Evolutionary conservation across 148 eudicot genomes (phyloP).

Genomic region (Fagopyrum tataricum): DNA sequence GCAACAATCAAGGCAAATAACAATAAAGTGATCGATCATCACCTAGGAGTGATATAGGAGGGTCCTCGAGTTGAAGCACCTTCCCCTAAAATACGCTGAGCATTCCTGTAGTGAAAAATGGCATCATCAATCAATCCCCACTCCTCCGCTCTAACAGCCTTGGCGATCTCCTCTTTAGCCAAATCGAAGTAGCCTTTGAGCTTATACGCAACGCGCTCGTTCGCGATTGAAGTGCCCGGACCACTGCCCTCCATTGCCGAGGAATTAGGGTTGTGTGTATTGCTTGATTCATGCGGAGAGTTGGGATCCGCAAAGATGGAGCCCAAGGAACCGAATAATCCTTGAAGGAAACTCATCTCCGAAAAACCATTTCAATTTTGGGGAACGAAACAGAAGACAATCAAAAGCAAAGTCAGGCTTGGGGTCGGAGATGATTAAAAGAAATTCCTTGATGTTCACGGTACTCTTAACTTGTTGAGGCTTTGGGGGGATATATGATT

Average conservation of each 20-base stretch:
- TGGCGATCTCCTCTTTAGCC: constrained; percentile 75
- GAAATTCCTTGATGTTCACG: too few relatives aligned
- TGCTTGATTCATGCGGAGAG: constrained; percentile 23
- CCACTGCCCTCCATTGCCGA: constrained; percentile 44
- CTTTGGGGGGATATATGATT: too few relatives aligned
- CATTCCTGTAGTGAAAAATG: constrained; percentile 52
- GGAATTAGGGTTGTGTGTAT: constrained; percentile 44
- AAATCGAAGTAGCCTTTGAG: constrained; percentile 84
- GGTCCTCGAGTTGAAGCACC: constrained; percentile 71
- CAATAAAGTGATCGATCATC: not conserved
- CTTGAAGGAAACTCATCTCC: constrained; percentile 66
- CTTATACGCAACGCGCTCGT: constrained; percentile 84
- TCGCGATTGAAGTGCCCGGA: constrained; percentile 33
- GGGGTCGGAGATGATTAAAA: not conserved
- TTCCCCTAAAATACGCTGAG: constrained; percentile 61
- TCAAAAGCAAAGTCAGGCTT: not conserved
- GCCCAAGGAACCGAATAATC: constrained; percentile 42
- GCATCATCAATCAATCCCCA: constrained; percentile 90
- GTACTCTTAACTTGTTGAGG: too few relatives aligned
- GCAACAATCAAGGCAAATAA: not conserved
- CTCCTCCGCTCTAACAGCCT: constrained; percentile 90
- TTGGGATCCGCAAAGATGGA: constrained; percentile 43
- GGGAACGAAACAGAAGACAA: not conserved
- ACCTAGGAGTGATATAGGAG: constrained; percentile 66
- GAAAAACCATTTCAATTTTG: constrained; percentile 4